Percentiles rank a stretch among this genome's conserved stretches.
Evolutionary conservation across 139 green algal genomes (phyloP).

Genomic region (Ettlia oleoabundans): DNA sequence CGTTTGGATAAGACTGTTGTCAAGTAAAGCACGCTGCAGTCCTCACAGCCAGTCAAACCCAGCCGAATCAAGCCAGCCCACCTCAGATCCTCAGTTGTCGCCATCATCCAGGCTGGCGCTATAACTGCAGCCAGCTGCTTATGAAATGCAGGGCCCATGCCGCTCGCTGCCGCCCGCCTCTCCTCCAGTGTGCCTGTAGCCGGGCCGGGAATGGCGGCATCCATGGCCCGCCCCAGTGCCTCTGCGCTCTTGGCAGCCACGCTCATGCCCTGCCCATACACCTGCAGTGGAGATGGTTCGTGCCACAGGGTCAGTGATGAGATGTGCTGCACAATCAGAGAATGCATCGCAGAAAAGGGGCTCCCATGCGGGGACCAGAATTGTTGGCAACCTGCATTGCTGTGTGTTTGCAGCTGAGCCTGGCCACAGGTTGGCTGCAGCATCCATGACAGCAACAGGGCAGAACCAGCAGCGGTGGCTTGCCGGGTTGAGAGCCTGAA

Average conservation of each 20-base stretch:
- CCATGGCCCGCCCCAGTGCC: neutral
- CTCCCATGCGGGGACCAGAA: too few relatives aligned
- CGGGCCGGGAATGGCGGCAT: neutral
- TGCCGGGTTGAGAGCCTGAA: constrained; percentile 5
- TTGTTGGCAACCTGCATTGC: too few relatives aligned
- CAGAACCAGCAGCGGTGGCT: neutral
- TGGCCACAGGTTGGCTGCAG: neutral
- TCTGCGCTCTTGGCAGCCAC: constrained; percentile 8
- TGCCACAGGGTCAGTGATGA: too few relatives aligned
- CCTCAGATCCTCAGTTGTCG: constrained; percentile 9
- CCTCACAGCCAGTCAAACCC: neutral
- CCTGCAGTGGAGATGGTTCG: too few relatives aligned
- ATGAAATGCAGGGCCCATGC: constrained; percentile 3
- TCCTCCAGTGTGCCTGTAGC: neutral
- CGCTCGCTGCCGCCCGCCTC: neutral
- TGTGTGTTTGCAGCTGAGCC: too few relatives aligned
- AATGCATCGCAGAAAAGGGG: too few relatives aligned
- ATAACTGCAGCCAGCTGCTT: constrained; percentile 8
- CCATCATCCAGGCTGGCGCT: neutral
- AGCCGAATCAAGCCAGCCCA: too few relatives aligned
- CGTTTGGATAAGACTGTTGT: too few relatives aligned
- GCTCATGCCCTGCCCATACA: constrained; percentile 14
- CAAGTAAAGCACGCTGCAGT: too few relatives aligned
- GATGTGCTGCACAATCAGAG: too few relatives aligned
- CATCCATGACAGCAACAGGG: neutral